phyloP scores from a whole-genome alignment of 2,329 filamentous ascomycete species.

The Microcyclospora tardicrescens region DNA sequence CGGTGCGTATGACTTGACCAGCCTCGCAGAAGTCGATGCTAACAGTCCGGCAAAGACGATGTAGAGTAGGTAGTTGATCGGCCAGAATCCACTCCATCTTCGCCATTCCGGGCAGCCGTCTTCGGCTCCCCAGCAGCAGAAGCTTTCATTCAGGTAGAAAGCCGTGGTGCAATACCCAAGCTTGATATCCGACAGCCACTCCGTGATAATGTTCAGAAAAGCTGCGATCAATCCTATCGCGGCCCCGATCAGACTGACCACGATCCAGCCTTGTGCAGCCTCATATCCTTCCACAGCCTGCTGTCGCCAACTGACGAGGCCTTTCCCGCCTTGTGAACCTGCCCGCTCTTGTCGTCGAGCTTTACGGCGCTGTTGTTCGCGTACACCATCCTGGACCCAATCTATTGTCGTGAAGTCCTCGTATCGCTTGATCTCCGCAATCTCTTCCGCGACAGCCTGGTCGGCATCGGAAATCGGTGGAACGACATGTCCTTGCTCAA shows the following conservation, averaged over 20 bases:
- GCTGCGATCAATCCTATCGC: slow-evolving; percentile 89
- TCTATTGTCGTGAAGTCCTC: slow-evolving; percentile 98
- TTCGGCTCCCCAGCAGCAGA: slow-evolving; percentile 96
- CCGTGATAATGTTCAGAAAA: slow-evolving; percentile 85
- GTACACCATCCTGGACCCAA: slow-evolving; percentile 94
- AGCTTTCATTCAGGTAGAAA: slow-evolving; percentile 94
- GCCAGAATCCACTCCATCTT: slow-evolving; percentile 65
- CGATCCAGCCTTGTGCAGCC: slow-evolving; percentile 94
- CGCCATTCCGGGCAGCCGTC: slow-evolving; percentile 83
- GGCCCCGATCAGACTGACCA: slow-evolving; percentile 84
- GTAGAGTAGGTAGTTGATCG: slow-evolving; percentile 78
- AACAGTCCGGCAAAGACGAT: slow-evolving; percentile 67
- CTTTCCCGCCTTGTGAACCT: slow-evolving; percentile 56
- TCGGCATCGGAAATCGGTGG: slow-evolving; percentile 43
- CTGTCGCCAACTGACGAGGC: slow-evolving; percentile 64
- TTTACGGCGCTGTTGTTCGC: slow-evolving; percentile 73
- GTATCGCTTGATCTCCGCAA: slow-evolving; percentile 94
- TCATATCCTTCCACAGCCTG: slow-evolving; percentile 80
- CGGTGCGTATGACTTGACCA: slow-evolving; percentile 85
- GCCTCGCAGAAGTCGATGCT: slow-evolving; percentile 64
- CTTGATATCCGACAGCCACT: slow-evolving; percentile 95
- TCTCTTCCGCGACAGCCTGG: slow-evolving; percentile 78
- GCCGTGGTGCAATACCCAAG: slow-evolving; percentile 88
- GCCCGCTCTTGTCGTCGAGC: slow-evolving; percentile 59
- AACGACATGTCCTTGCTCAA: slow-evolving; percentile 48